Conservation (phyloP, 1,139 yeast species). For the Pichia sp. region DNA sequence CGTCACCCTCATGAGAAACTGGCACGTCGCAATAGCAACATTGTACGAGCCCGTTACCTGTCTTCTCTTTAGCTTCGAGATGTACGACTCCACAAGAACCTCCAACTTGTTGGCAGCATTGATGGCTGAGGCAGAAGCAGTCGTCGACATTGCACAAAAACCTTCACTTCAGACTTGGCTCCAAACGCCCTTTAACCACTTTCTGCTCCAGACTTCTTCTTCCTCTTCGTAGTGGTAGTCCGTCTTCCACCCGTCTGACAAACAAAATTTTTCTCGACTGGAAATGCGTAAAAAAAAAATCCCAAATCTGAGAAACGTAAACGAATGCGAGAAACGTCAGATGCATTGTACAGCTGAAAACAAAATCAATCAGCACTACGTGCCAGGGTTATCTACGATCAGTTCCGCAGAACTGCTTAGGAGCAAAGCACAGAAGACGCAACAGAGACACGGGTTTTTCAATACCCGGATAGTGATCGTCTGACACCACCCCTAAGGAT, state of each 20-base stretch:
- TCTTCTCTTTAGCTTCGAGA: conserved; percentile 60
- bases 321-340: not conserved
- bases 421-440: not conserved
- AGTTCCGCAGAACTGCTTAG: too few species aligned
- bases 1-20: conserved; percentile 78
- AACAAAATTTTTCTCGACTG: not conserved
- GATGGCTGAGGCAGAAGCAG: conserved; percentile 27
- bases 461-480: not conserved
- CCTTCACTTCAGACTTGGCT: too few species aligned
- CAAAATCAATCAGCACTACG: not conserved
- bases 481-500: not conserved
- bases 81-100: conserved; percentile 37
- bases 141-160: conserved; percentile 1
- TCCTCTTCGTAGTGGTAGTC: too few species aligned
- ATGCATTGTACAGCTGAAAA: not conserved
- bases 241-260: not conserved
- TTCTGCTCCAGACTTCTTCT: too few species aligned
- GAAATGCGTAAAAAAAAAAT: not conserved
- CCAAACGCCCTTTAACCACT: too few species aligned
- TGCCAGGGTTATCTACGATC: too few species aligned
- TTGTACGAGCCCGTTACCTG: conserved; percentile 69
- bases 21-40: conserved; percentile 85
- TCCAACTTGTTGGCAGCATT: conserved; percentile 32
- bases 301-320: not conserved
- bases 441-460: not conserved